A percentile compares a stretch with the other conserved stretches of the same genome.
phyloP scores from a whole-genome alignment of 768 basidiomycete species.

The Lentinula lateritia region DNA sequence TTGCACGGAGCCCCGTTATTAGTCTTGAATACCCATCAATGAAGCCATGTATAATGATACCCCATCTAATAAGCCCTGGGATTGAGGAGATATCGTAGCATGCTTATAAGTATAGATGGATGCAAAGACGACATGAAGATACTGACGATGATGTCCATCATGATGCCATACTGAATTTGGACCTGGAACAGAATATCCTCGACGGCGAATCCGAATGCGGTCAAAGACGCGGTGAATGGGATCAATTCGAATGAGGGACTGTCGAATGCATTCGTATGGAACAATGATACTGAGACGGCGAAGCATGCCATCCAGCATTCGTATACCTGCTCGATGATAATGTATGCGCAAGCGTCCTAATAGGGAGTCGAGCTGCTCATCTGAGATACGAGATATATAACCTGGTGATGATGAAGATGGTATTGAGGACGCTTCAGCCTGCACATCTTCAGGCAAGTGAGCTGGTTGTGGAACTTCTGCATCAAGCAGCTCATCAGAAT shows the following conservation, averaged over 20 bases:
- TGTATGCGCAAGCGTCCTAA: slow-evolving; percentile 8
- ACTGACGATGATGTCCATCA: slow-evolving; percentile 31
- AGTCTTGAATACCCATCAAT: slow-evolving; percentile 18
- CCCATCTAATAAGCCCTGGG: slow-evolving; percentile 26
- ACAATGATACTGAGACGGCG: not conserved
- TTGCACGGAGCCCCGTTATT: slow-evolving; percentile 14
- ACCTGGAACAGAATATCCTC: not conserved
- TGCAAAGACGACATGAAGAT: not conserved
- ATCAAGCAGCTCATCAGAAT: too few species aligned
- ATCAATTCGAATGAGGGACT: slow-evolving; percentile 10
- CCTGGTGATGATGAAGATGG: not conserved
- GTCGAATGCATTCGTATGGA: slow-evolving; percentile 10
- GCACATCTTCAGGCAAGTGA: too few species aligned
- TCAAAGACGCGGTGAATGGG: slow-evolving; percentile 11
- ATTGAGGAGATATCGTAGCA: too few species aligned
- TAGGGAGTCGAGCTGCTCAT: slow-evolving; percentile 12
- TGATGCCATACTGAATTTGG: slow-evolving; percentile 24
- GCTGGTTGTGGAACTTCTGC: too few species aligned
- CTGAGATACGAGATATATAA: slow-evolving; percentile 3
- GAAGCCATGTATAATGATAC: slow-evolving; percentile 12
- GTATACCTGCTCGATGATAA: slow-evolving; percentile 11
- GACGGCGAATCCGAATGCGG: slow-evolving; percentile 6
- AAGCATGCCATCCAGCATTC: slow-evolving; percentile 13
- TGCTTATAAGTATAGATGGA: not conserved
- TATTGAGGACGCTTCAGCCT: not conserved